These are phyloP conservation scores for Pharnaceum exiguum DNA, from an alignment of 148 eudicot genomes.

Conservation along the genomic window DNA sequence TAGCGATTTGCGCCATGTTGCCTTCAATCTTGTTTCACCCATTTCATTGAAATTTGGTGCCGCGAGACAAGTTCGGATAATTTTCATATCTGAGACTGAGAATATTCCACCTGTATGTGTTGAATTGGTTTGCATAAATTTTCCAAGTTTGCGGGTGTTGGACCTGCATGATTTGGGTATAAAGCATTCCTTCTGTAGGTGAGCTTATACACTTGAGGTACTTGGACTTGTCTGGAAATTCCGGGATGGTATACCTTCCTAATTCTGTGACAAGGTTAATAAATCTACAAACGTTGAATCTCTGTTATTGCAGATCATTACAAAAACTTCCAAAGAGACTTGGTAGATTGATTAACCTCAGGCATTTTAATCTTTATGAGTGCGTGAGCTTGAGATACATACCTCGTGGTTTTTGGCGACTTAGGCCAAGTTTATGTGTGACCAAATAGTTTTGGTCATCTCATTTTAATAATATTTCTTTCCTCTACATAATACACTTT, in stretches of 20 bases:
- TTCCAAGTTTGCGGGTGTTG: not conserved
- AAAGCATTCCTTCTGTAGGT: constrained; percentile 4
- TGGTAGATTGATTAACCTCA: not conserved
- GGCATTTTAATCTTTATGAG: constrained; percentile 17
- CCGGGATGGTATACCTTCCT: constrained; percentile 4
- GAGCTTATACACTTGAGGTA: constrained; percentile 2
- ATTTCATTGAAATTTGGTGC: too few species aligned
- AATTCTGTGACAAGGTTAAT: constrained; percentile 3
- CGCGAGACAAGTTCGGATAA: not conserved
- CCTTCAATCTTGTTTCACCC: too few species aligned
- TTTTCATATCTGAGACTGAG: not conserved
- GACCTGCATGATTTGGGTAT: not conserved
- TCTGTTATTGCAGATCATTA: not conserved
- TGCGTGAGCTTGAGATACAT: too few species aligned
- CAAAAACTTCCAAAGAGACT: not conserved
- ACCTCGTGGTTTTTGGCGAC: too few species aligned
- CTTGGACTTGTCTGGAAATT: not conserved
- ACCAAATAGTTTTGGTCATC: too few species aligned
- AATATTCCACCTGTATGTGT: fast-evolving
- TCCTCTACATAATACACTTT: too few species aligned
- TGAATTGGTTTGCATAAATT: not conserved
- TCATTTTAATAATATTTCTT: too few species aligned
- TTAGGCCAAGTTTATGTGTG: too few species aligned
- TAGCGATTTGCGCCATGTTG: not conserved
- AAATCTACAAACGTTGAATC: constrained; percentile 3